Percentiles rank a stretch among this genome's conserved stretches.
phyloP scores from a whole-genome alignment of 345 rosid genomes.

The Conringia planisiliqua region DNA sequence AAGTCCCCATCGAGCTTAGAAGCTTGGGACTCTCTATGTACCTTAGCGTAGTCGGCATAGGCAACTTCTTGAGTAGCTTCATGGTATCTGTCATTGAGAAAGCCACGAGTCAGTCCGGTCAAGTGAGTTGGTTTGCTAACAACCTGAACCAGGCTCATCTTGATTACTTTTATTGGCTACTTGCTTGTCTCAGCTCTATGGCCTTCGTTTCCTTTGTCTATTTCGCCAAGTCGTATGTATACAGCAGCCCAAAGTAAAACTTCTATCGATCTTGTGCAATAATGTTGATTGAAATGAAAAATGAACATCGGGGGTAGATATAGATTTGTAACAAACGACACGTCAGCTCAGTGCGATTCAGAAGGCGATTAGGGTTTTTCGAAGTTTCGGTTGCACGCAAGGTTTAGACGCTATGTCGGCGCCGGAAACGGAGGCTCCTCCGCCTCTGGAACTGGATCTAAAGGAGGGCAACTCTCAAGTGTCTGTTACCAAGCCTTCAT shows the following conservation, averaged over 20 bases:
- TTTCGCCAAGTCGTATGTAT: constrained; percentile 27
- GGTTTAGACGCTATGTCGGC: no score
- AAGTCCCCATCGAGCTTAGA: background rate
- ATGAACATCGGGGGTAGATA: no score
- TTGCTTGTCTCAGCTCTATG: constrained; percentile 31
- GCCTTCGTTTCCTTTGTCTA: constrained; percentile 4
- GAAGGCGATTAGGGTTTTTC: no score
- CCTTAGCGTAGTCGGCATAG: constrained; percentile 28
- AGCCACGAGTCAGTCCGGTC: constrained; percentile 21
- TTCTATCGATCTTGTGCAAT: background rate
- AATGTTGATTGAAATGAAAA: background rate
- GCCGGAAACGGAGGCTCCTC: no score
- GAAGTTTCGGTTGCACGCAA: no score
- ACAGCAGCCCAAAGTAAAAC: background rate
- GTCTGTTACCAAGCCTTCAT: no score
- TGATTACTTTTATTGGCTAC: constrained; percentile 41
- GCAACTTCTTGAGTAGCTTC: constrained; percentile 39
- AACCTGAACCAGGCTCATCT: constrained; percentile 36
- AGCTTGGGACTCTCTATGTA: background rate
- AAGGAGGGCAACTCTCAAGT: no score
- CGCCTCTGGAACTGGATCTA: no score
- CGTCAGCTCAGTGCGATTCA: no score
- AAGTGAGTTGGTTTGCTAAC: constrained; percentile 31
- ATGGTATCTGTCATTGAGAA: constrained; percentile 25
- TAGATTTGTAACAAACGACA: no score